Evolutionary conservation across 1,139 yeast genomes (phyloP).

Genomic region (Yamadazyma buinensis): DNA sequence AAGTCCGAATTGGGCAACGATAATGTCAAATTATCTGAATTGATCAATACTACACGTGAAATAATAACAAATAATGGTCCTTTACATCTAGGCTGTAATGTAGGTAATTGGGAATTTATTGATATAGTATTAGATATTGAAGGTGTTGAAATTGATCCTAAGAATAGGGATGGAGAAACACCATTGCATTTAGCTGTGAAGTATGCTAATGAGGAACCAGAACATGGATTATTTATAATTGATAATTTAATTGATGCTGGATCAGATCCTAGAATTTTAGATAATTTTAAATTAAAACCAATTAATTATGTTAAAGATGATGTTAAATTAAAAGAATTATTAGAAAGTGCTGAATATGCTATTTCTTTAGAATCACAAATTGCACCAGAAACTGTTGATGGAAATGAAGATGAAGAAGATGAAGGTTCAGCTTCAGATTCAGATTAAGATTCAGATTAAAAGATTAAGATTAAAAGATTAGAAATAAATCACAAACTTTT

Average conservation of each 20-base stretch:
- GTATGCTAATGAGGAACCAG: constrained; percentile 75
- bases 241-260: constrained; percentile 91
- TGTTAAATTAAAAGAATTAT: constrained; percentile 50
- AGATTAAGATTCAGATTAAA: no score
- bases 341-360: constrained; percentile 84
- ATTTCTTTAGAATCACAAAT: constrained; percentile 35
- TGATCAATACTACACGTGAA: constrained; percentile 71
- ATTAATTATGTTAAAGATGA: constrained; percentile 61
- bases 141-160: constrained; percentile 87
- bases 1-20: constrained; percentile 45
- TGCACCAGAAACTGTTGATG: constrained; percentile 26
- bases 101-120: constrained; percentile 84
- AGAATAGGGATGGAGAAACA: constrained; percentile 75
- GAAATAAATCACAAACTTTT: no score
- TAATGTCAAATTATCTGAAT: constrained; percentile 46
- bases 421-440: constrained; percentile 28
- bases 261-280: constrained; percentile 63
- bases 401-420: constrained; percentile 19
- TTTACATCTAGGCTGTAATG: constrained; percentile 74
- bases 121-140: constrained; percentile 81
- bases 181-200: constrained; percentile 86
- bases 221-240: constrained; percentile 74
- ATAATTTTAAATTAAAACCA: constrained; percentile 57
- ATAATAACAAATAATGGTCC: constrained; percentile 76
- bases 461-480: no score